Percentiles rank a stretch among this genome's conserved stretches.
Conservation (phyloP, 2,329 filamentous ascomycete genomes). For the Monilinia vaccinii-corymbosi region DNA sequence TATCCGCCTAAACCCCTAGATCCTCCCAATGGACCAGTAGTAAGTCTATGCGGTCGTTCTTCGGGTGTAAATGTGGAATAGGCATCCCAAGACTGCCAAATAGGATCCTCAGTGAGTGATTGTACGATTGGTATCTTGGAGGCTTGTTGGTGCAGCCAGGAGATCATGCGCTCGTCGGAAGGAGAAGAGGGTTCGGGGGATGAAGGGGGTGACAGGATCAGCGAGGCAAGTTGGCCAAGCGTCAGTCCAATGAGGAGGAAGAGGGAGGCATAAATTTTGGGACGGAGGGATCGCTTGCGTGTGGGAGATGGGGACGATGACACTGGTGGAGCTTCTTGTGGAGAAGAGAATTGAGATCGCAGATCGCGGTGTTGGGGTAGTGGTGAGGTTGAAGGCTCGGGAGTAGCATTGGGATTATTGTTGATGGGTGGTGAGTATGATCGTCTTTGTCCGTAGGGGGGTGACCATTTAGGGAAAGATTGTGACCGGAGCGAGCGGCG, state of each 20-base stretch:
- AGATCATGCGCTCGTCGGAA: constrained; percentile 35
- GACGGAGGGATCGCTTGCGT: constrained; percentile 23
- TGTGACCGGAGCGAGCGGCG: neutral
- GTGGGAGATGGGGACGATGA: constrained; percentile 10
- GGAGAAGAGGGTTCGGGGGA: constrained; percentile 33
- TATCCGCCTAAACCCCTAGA: constrained; percentile 36
- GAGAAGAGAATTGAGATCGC: constrained; percentile 23
- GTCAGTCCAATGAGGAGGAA: constrained; percentile 36
- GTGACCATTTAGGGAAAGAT: neutral
- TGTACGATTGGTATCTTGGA: constrained; percentile 40
- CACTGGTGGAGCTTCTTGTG: neutral
- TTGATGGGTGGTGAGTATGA: constrained; percentile 3
- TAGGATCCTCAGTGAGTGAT: constrained; percentile 36
- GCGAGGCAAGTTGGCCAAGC: constrained; percentile 32
- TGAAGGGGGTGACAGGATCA: constrained; percentile 37
- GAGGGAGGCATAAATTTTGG: constrained; percentile 27
- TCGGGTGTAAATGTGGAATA: constrained; percentile 28
- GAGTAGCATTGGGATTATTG: neutral
- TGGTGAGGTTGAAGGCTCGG: neutral
- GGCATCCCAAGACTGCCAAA: constrained; percentile 35
- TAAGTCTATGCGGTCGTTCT: constrained; percentile 29
- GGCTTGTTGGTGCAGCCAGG: constrained; percentile 35
- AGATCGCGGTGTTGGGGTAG: constrained; percentile 15
- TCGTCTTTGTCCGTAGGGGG: neutral
- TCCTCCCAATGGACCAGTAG: constrained; percentile 36